Evolutionary conservation across 768 basidiomycete genomes (phyloP), one percentile per base, ranked within the genome.

Genomic region (Macrolepiota albuminosa): DNA sequence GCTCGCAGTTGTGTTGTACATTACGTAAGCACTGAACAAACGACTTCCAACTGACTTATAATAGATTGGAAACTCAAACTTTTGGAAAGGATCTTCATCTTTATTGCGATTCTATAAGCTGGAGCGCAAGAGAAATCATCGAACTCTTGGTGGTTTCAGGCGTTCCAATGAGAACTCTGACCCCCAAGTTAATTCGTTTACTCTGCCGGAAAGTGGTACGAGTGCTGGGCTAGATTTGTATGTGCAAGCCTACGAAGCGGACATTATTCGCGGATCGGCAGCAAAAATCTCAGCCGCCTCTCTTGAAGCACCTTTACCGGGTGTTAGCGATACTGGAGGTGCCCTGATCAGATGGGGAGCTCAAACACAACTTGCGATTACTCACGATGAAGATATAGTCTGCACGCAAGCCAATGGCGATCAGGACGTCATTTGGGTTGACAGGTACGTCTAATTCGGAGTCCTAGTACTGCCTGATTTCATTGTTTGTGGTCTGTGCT

Each of bases 211-310:
- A n/a, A 4, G n/a, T 11, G 29, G 42, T 21, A 21, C 42, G 31
- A 33, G 6, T 14, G 29, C 31, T 14, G 29, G 16, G 7, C n/a
- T 29, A 31, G 54, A 66, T 33, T 72, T 85, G 4, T 81, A 76
- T 61, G 73, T 93, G 37, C 84, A 86, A 64, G 93, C 89, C 0
- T 81, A 92, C 68, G 93, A 95, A 71, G 89, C 89, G 5, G 85
- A 89, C 52, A 72, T 95, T 24, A 69, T 86, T 4, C 81, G 81
- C 18, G 84, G 87, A 2, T 74, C 81, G 0, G 70, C 72, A 18
- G 82, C 81, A 1, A 63, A 62, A 4, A 62, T 70, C 9, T 75
- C 80, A 1, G 78, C 76, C 4, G 59, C 61, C 31, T 73, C 76
- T n/a, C 68, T 79, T 8, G 76, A 78, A 60, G 69, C 59, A 40